These are phyloP conservation scores for Suhomyces kunorum DNA, from an alignment of 1,139 yeast species.

Conservation along the genomic window DNA sequence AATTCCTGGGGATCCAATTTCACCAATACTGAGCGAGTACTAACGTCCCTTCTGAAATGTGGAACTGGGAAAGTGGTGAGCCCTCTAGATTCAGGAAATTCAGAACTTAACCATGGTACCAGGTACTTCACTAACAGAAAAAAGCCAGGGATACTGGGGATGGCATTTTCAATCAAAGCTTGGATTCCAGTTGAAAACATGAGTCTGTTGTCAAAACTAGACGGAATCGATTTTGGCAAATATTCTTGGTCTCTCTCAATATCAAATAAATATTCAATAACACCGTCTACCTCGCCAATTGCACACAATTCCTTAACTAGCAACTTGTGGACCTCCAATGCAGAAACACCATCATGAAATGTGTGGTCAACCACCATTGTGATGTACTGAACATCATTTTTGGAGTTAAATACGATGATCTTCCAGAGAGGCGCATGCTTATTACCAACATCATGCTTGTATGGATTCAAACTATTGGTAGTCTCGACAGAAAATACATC, in stretches of 20 bases:
- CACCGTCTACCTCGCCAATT: not conserved
- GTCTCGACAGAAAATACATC: not conserved
- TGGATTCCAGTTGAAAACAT: not conserved
- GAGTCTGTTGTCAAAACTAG: not conserved
- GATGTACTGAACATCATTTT: not conserved
- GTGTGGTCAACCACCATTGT: not conserved
- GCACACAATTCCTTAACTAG: not conserved
- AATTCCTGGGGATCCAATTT: not conserved
- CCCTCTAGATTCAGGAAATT: too few relatives aligned
- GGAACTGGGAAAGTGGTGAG: too few relatives aligned
- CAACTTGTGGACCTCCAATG: not conserved
- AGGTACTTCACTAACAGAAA: not conserved
- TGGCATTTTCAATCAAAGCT: not conserved
- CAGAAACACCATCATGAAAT: not conserved
- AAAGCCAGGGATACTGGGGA: not conserved
- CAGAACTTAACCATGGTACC: not conserved
- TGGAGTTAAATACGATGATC: not conserved
- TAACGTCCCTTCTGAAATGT: too few relatives aligned
- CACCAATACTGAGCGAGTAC: too few relatives aligned
- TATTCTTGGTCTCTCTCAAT: not conserved
- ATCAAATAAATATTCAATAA: not conserved
- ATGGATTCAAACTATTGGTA: not conserved
- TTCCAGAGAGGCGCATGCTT: not conserved
- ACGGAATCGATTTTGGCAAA: too few relatives aligned
- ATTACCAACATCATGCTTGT: too few relatives aligned